A percentile compares a stretch with the other conserved stretches of the same genome.
Conservation (phyloP, 345 rosid species). For the Ceriops zippeliana region DNA sequence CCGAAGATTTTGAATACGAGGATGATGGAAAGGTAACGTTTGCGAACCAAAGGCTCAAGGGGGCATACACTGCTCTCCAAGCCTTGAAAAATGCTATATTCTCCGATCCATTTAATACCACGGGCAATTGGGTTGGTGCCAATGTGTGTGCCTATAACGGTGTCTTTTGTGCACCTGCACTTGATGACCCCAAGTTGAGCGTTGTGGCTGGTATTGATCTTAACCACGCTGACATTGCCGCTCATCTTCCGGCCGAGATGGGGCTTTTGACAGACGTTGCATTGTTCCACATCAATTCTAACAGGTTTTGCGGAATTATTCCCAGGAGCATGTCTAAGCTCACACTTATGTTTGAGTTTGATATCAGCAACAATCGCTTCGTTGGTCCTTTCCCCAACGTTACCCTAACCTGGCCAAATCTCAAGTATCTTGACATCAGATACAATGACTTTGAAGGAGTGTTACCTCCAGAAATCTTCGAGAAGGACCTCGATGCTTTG, state of each 20-base stretch:
- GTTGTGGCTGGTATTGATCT: constrained; percentile 74
- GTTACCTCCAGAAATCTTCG: constrained; percentile 51
- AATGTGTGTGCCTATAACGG: constrained; percentile 66
- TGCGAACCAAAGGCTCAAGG: constrained; percentile 51
- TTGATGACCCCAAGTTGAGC: constrained; percentile 43
- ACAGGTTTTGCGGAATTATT: constrained; percentile 76
- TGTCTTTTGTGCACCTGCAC: constrained; percentile 63
- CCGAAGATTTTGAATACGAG: constrained; percentile 25
- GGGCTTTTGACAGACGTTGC: constrained; percentile 61
- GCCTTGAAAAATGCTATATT: constrained; percentile 70
- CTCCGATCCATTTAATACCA: constrained; percentile 71
- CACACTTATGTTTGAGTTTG: constrained; percentile 64
- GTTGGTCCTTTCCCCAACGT: constrained; percentile 67
- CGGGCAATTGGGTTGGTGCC: constrained; percentile 67
- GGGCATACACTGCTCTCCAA: constrained; percentile 66
- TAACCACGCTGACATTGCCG: constrained; percentile 77
- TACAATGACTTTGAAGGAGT: constrained; percentile 74
- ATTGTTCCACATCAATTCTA: constrained; percentile 64
- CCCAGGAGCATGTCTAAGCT: constrained; percentile 53
- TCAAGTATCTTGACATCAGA: constrained; percentile 57
- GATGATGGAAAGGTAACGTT: constrained; percentile 40
- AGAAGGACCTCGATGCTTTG: constrained; percentile 53
- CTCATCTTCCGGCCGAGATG: constrained; percentile 64
- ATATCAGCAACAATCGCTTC: constrained; percentile 77
- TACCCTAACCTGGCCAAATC: constrained; percentile 47